Percentiles rank a stretch among this genome's conserved stretches.
Conservation (phyloP, 192 early-diverging fungal species). For the Coemansia sp. region DNA sequence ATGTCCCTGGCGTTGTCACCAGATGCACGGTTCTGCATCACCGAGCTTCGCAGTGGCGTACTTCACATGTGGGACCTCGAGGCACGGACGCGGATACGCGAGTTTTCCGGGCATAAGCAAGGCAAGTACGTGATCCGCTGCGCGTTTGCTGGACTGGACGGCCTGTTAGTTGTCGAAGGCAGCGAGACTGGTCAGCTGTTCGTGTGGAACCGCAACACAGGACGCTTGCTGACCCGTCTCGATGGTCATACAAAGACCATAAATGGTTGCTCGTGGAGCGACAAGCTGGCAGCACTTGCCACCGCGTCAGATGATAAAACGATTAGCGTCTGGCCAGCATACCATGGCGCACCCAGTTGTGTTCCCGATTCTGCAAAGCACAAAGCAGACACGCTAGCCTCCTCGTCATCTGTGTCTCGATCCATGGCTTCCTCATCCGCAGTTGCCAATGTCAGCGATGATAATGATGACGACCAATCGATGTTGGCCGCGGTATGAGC, state of each 20-base stretch:
- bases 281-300: conserved; percentile 29
- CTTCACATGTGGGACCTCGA: conserved; percentile 89
- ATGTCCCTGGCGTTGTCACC: conserved; percentile 68
- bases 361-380: conserved; percentile 1
- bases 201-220: conserved; percentile 52
- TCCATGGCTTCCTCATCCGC: conserved; percentile 1
- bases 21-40: conserved; percentile 60
- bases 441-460: background rate
- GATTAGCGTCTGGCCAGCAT: conserved; percentile 50
- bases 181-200: conserved; percentile 69
- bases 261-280: conserved; percentile 47
- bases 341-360: conserved; percentile 43
- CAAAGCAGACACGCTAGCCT: background rate
- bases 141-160: conserved; percentile 82
- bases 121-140: conserved; percentile 87
- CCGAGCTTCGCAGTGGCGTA: conserved; percentile 58
- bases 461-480: conserved; percentile 1
- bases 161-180: conserved; percentile 85
- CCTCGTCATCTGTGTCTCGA: conserved; percentile 6
- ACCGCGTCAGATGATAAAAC: conserved; percentile 51
- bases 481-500: conserved; percentile 3
- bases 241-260: conserved; percentile 43
- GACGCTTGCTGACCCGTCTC: conserved; percentile 31
- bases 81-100: conserved; percentile 65
- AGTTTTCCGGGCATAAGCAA: conserved; percentile 75